These are phyloP conservation scores for Sarocladium kiliense DNA, from an alignment of 2,329 filamentous ascomycete species.

Conservation along the genomic window DNA sequence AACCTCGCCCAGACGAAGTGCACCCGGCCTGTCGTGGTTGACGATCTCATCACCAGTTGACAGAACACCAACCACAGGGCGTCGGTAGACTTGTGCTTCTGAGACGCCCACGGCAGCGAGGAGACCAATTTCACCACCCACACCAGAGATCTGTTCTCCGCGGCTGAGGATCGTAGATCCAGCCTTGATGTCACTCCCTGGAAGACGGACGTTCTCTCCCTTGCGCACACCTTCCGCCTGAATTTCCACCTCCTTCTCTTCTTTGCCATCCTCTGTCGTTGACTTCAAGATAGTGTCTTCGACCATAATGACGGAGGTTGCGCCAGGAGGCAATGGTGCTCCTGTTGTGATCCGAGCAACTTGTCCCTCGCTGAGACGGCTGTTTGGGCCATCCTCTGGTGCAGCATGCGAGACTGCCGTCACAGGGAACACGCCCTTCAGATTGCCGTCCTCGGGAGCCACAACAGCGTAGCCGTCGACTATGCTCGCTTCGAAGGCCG, in stretches of 20 bases:
- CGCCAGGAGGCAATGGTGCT: conserved; percentile 80
- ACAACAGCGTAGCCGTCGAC: conserved; percentile 94
- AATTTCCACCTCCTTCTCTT: conserved; percentile 87
- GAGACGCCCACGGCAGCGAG: conserved; percentile 77
- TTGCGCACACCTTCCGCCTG: conserved; percentile 67
- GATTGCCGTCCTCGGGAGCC: conserved; percentile 53
- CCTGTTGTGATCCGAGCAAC: conserved; percentile 93
- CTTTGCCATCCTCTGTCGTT: conserved; percentile 71
- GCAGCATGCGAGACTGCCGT: conserved; percentile 82
- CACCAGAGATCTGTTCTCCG: conserved; percentile 77
- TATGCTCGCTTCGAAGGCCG: conserved; percentile 91
- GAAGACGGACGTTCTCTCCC: conserved; percentile 84
- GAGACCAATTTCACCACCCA: conserved; percentile 87
- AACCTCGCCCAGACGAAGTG: conserved; percentile 74
- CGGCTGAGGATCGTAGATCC: conserved; percentile 66
- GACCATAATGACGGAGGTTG: conserved; percentile 86
- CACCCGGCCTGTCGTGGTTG: conserved; percentile 58
- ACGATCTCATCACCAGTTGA: conserved; percentile 96
- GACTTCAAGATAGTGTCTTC: conserved; percentile 80
- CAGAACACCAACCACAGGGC: conserved; percentile 76
- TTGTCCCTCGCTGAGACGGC: conserved; percentile 59
- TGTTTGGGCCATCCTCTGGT: conserved; percentile 56
- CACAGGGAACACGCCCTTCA: conserved; percentile 81
- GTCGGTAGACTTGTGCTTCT: conserved; percentile 66
- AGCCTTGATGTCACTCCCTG: conserved; percentile 78